Evolutionary conservation across 2,329 filamentous ascomycete genomes (phyloP), one percentile per base, ranked within the genome.

Genomic region (Claviceps arundinis): DNA sequence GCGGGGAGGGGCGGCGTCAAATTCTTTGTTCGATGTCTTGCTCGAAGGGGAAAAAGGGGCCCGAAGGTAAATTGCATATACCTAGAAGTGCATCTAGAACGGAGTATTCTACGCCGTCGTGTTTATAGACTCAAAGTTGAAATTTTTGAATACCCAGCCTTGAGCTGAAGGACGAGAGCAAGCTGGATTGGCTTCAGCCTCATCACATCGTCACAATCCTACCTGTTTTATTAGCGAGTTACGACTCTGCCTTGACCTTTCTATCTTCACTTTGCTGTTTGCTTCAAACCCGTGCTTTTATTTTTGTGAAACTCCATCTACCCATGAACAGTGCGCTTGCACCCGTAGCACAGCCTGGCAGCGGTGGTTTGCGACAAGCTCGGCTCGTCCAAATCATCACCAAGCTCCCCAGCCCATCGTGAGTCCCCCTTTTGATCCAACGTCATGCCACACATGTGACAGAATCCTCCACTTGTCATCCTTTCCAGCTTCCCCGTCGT

Each of bases 401-500:
- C 84, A 64, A 77, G 78, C 70, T 72, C 84, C 57, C 70, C 81
- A 64, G 75, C 77, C 72, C 80, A 82, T 44, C 79, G 75, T 55
- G 79, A 77, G 60, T 86, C 82, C 3, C 81, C 81, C 4, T 72
- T 71, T 56, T 76, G 76, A 52, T 82, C 77, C 13, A 89, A 71
- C 37, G 80, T 78, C 68, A 85, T 79, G 48, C 79, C 78, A 65
- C 89, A 95, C 8, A 91, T 65, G 37, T 76, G 74, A 61, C 89
- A 94, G 34, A 61, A 62, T 4, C 52, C 60, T n/a, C 60, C 63
- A 7, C 64, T 65, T 1, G 70, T 59, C 0, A 71, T 64, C 26
- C 79, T 69, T 46, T 82, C 73, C 42, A 97, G 74, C 68, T 94
- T 95, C 50, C 82, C 84, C n/a, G 87, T 84, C 37, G 91, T 98